These are phyloP conservation scores for Juglanconis oblonga DNA, from an alignment of 2,329 filamentous ascomycete genomes.

Conservation along the genomic window DNA sequence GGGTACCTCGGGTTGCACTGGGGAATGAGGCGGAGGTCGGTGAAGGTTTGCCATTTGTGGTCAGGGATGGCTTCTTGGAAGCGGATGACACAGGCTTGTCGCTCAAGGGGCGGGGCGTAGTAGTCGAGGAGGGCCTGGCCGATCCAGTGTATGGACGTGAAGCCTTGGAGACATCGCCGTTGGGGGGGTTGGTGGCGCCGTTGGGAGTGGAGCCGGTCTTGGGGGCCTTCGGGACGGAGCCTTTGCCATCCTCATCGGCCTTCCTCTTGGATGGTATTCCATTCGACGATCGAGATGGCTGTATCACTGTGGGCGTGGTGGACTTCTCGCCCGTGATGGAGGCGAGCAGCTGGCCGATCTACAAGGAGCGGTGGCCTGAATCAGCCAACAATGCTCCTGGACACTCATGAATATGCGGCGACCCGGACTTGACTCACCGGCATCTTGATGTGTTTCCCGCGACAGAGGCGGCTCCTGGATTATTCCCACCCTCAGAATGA, in stretches of 20 bases:
- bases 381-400: not conserved
- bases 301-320: conserved; percentile 26
- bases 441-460: conserved; percentile 28
- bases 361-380: conserved; percentile 15
- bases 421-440: conserved; percentile 30
- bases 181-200: conserved; percentile 21
- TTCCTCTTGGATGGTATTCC: conserved; percentile 49
- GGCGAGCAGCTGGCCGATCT: conserved; percentile 59
- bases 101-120: conserved; percentile 20
- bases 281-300: conserved; percentile 3
- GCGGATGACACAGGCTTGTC: conserved; percentile 17
- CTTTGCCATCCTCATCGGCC: conserved; percentile 48
- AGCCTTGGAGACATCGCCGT: conserved; percentile 23
- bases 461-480: conserved; percentile 6
- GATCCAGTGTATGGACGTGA: conserved; percentile 23
- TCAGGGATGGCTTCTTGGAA: conserved; percentile 13
- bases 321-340: conserved; percentile 58
- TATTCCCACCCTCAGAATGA: conserved; percentile 16
- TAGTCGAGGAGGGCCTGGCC: conserved; percentile 21
- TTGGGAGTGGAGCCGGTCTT: conserved; percentile 27
- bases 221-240: conserved; percentile 39
- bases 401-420: not conserved
- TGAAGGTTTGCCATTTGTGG: conserved; percentile 8
- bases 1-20: not conserved
- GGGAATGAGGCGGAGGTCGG: conserved; percentile 14